Evolutionary conservation across 163 green algal species (phyloP), one percentile per base, ranked within the genome.

Genomic region (Volvox carteri): DNA sequence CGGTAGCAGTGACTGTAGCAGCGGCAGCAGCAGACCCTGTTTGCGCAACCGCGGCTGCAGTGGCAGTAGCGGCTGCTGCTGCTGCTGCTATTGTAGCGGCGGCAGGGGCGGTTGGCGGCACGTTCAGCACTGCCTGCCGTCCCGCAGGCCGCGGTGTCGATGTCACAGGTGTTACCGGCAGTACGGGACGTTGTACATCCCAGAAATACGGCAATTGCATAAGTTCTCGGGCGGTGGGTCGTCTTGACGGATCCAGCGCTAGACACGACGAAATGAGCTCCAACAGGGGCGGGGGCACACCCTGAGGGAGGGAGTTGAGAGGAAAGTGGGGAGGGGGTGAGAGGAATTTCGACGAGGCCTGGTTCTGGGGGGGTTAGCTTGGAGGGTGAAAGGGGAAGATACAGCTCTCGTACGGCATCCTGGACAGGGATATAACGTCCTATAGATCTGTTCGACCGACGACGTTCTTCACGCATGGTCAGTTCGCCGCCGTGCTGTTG

Each of bases 181-280:
- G n/a, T 0, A 78, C 12, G 67, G 41, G 67, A 11, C 70, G 42
- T 18, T 54, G 70, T 16, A 89, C 56, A 41, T 67, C 37, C 67
- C 68, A 74, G 33, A 91, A 91, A 65, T 78, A 91, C n/a, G 78
- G 86, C 50, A 76, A 30, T 18, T 19, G 3, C 28, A 91, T 54
- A 25, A 78, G 52, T 18, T 79, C 30, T 18, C 58, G 37, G 33
- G 74, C 85, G 30, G 37, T 74, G 54, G 78, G 72, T 7, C 85
- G 56, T 18, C 33, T 33, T 23, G 6, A 4, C 0, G 86, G 86
- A 41, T 90, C 76, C 19, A 67, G 23, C 4, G 33, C 21, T 37
- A 90, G 62, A 65, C 76, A 86, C 1, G n/a, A 12, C 12, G 44
- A 18, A 6, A 87, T 60, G 3, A 90, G 62, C 18, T 65, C n/a